These are phyloP conservation scores for Posidonia oceanica DNA, from an alignment of 116 monocot genomes.

Conservation along the genomic window DNA sequence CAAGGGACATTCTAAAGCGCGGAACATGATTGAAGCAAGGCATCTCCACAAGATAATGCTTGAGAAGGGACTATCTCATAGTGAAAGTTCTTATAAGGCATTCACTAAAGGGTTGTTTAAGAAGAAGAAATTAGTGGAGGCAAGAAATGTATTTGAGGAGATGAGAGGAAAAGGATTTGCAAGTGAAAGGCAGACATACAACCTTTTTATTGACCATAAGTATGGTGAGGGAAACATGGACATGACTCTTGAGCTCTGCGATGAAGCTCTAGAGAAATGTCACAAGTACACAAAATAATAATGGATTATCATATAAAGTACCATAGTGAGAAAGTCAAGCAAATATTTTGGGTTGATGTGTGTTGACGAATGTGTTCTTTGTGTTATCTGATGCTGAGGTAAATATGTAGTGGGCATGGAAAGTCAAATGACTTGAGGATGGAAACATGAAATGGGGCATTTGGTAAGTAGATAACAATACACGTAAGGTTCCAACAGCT, in stretches of 20 bases:
- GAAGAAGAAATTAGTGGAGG: conserved; percentile 65
- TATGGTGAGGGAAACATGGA: conserved; percentile 53
- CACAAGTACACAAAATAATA: background rate
- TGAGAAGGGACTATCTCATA: conserved; percentile 56
- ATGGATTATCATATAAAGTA: background rate
- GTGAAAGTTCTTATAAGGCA: conserved; percentile 44
- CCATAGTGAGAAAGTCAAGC: background rate
- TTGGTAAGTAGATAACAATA: too few relatives aligned
- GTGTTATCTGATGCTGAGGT: too few relatives aligned
- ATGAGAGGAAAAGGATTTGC: conserved; percentile 46
- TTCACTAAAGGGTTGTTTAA: conserved; percentile 48
- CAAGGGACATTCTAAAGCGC: conserved; percentile 75
- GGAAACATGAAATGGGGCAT: too few relatives aligned
- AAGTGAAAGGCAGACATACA: conserved; percentile 49
- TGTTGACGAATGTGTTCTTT: too few relatives aligned
- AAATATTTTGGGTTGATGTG: too few relatives aligned
- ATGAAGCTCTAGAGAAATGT: conserved; percentile 55
- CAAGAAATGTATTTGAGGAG: conserved; percentile 64
- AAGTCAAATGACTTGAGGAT: too few relatives aligned
- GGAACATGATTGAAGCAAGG: conserved; percentile 90
- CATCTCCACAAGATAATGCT: conserved; percentile 72
- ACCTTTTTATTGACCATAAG: conserved; percentile 55
- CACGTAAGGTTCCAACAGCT: too few relatives aligned
- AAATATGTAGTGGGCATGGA: too few relatives aligned
- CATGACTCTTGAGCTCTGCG: conserved; percentile 63